Evolutionary conservation across 2,329 filamentous ascomycete species (phyloP).

Genomic region (Sporothrix protearum): DNA sequence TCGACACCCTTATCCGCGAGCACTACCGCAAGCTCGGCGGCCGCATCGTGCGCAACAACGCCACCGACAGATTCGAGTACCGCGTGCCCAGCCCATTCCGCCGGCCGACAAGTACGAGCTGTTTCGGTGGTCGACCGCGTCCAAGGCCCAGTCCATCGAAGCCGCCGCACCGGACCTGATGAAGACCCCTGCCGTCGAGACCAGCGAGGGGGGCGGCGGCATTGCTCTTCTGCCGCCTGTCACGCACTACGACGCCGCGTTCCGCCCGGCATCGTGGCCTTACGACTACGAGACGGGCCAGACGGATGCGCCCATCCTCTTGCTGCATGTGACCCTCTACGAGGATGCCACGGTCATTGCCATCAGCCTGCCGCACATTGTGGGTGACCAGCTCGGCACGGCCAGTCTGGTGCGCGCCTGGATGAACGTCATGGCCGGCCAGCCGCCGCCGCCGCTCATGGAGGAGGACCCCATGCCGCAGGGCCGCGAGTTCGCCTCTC

Average conservation of each 20-base stretch:
- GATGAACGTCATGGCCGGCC: conserved; percentile 6
- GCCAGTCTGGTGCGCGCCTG: conserved; percentile 9
- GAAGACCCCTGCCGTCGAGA: not conserved
- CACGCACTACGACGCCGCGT: not conserved
- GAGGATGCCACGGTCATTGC: conserved; percentile 15
- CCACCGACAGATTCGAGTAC: conserved; percentile 2
- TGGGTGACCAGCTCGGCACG: conserved; percentile 21
- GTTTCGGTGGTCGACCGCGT: conserved; percentile 9
- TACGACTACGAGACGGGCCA: not conserved
- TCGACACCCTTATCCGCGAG: conserved; percentile 20
- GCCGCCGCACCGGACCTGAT: not conserved
- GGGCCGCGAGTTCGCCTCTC: not conserved
- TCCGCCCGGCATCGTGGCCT: conserved; percentile 18
- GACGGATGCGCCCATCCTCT: conserved; percentile 14
- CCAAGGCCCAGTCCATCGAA: not conserved
- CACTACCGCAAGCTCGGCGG: conserved; percentile 23
- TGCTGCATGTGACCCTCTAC: conserved; percentile 4
- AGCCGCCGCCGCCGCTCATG: conserved; percentile 1
- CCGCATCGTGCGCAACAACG: not conserved
- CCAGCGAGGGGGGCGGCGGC: not conserved
- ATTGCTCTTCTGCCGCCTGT: conserved; percentile 9
- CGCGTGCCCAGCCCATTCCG: conserved; percentile 9
- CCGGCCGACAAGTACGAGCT: not conserved
- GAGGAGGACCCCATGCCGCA: conserved; percentile 20
- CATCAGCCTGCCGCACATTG: conserved; percentile 16